Evolutionary conservation across 2,329 filamentous ascomycete genomes (phyloP).

Genomic region (Penicillium sp.): DNA sequence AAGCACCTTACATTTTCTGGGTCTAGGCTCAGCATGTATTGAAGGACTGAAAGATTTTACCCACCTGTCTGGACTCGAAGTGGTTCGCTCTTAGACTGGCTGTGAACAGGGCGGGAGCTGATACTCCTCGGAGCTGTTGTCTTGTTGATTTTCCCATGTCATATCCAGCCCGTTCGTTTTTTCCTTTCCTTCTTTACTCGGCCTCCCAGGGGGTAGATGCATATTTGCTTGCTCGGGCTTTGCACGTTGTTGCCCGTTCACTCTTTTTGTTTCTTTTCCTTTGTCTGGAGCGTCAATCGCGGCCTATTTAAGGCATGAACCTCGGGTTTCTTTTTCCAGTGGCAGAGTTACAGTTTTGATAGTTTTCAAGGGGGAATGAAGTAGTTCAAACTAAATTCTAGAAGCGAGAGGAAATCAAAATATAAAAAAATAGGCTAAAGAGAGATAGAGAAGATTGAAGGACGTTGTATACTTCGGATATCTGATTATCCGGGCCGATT

Average conservation of each 20-base stretch:
- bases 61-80: background rate
- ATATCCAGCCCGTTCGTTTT: no score
- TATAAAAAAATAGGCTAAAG: background rate
- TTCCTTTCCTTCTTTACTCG: no score
- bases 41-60: background rate
- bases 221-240: no score
- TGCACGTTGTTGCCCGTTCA: no score
- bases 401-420: background rate
- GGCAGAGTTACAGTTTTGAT: background rate
- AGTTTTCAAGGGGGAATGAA: rapidly evolving
- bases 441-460: background rate
- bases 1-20: background rate
- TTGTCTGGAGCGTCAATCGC: no score
- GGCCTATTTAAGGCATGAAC: background rate
- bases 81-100: background rate
- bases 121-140: no score
- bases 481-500: constrained; percentile 20
- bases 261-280: no score
- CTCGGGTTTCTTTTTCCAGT: background rate
- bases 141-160: no score
- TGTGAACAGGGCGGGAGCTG: background rate
- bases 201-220: no score
- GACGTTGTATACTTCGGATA: constrained; percentile 13
- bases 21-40: background rate
- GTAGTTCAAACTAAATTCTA: background rate